Conservation (phyloP, 2,329 filamentous ascomycete species). For the Plenodomus lindquistii region DNA sequence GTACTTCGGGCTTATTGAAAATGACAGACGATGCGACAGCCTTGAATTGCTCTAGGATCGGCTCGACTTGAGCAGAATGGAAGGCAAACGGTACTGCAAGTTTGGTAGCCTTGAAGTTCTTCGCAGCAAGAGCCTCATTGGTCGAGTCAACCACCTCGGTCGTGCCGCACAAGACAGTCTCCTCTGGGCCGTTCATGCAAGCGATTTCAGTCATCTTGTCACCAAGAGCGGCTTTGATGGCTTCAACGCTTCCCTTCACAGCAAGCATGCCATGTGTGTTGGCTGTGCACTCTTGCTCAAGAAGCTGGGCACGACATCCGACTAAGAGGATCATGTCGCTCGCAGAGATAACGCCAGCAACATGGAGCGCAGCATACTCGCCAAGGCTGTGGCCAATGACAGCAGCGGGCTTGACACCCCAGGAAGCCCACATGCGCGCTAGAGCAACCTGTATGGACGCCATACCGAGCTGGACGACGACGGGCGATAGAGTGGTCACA, state of each 20-base stretch:
- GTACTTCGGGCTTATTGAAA: constrained; percentile 62
- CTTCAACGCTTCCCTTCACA: constrained; percentile 56
- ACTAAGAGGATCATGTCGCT: constrained; percentile 74
- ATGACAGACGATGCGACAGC: constrained; percentile 56
- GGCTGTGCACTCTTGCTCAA: constrained; percentile 66
- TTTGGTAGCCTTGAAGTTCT: constrained; percentile 63
- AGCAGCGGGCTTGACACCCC: constrained; percentile 57
- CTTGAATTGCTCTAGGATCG: constrained; percentile 65
- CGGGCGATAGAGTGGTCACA: constrained; percentile 54
- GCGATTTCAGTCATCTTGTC: constrained; percentile 60
- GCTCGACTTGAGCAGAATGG: constrained; percentile 68
- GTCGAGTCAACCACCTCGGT: constrained; percentile 63
- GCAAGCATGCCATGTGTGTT: constrained; percentile 70
- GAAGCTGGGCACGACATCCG: constrained; percentile 66
- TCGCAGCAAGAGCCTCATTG: constrained; percentile 52
- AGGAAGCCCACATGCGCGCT: constrained; percentile 57
- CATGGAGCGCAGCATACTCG: constrained; percentile 73
- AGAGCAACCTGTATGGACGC: constrained; percentile 58
- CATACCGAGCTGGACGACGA: constrained; percentile 58
- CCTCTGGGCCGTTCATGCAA: constrained; percentile 75
- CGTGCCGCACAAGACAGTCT: constrained; percentile 72
- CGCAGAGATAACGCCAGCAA: constrained; percentile 71
- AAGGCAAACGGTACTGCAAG: constrained; percentile 70
- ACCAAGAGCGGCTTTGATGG: constrained; percentile 58
- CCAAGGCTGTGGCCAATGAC: constrained; percentile 66